A percentile compares a stretch with the other conserved stretches of the same genome.
Evolutionary conservation across 345 rosid species (phyloP).

Genomic region (Acer saccharum): DNA sequence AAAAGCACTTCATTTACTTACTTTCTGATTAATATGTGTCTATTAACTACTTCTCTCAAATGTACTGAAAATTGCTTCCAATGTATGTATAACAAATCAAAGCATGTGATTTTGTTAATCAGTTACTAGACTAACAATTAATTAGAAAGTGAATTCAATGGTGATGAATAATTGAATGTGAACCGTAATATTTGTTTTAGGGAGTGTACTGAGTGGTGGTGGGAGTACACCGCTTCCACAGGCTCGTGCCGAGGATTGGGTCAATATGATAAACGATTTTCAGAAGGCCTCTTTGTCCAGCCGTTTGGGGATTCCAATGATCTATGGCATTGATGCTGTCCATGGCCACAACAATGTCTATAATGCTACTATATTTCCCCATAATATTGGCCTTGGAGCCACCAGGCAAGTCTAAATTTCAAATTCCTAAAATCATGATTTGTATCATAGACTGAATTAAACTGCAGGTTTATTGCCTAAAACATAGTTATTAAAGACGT

Average conservation of each 20-base stretch:
- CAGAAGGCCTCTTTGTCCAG: conserved; percentile 73
- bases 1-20: too few species aligned
- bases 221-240: conserved; percentile 76
- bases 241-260: conserved; percentile 77
- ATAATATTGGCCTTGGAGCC: conserved; percentile 90
- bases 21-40: too few species aligned
- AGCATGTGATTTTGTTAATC: not conserved
- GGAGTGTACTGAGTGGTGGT: conserved; percentile 89
- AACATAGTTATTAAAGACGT: too few species aligned
- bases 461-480: too few species aligned
- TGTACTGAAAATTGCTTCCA: not conserved
- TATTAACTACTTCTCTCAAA: too few species aligned
- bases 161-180: not conserved
- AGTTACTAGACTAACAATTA: not conserved
- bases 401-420: conserved; percentile 57
- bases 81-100: not conserved
- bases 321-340: conserved; percentile 93
- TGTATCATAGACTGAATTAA: not conserved
- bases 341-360: conserved; percentile 94
- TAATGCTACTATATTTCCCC: conserved; percentile 89
- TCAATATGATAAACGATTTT: conserved; percentile 67
- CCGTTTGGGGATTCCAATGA: conserved; percentile 88
- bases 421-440: not conserved
- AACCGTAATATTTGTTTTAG: conserved; percentile 29
- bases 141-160: not conserved